These are phyloP conservation scores for Penicillium bovifimosum DNA, from an alignment of 495 filamentous ascomycete genomes.

Conservation along the genomic window DNA sequence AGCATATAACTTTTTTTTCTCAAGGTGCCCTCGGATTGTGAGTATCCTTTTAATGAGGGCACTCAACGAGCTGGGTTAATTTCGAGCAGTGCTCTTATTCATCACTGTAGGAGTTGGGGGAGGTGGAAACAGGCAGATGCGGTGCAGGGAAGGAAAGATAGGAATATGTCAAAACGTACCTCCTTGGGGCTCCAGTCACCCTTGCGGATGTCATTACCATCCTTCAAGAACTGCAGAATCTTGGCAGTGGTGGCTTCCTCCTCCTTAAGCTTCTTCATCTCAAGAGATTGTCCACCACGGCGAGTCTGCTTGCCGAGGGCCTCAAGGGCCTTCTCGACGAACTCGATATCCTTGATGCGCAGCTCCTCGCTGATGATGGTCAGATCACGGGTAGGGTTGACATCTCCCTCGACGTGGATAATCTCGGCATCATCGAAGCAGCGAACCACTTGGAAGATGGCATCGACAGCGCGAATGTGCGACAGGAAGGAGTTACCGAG, in stretches of 20 bases:
- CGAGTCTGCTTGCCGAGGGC: slow-evolving; percentile 85
- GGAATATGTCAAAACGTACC: slow-evolving; percentile 53
- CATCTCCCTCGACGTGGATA: slow-evolving; percentile 98
- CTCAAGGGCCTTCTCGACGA: slow-evolving; percentile 91
- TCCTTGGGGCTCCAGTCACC: slow-evolving; percentile 89
- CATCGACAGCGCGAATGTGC: slow-evolving; percentile 98
- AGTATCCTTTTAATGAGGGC: slow-evolving; percentile 53
- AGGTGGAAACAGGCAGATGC: neutral
- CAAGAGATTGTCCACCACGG: slow-evolving; percentile 89
- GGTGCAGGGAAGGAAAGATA: slow-evolving; percentile 11
- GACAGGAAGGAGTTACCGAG: slow-evolving; percentile 98
- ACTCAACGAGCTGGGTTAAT: slow-evolving; percentile 99
- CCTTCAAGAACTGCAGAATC: slow-evolving; percentile 72
- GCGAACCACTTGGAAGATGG: slow-evolving; percentile 98
- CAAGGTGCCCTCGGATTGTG: slow-evolving; percentile 69
- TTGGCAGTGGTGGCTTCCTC: slow-evolving; percentile 91
- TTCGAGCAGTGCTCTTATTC: slow-evolving; percentile 97
- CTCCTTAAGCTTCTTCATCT: slow-evolving; percentile 96
- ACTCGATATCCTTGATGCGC: slow-evolving; percentile 98
- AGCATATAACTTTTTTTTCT: slow-evolving; percentile 62
- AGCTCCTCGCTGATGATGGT: slow-evolving; percentile 96
- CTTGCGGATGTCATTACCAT: slow-evolving; percentile 88
- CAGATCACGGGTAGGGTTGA: slow-evolving; percentile 88
- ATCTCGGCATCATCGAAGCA: slow-evolving; percentile 99
- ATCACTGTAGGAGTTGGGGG: slow-evolving; percentile 57